These are phyloP conservation scores for Rugosomyces carneus DNA, from an alignment of 1,284 basidiomycete species.

Conservation along the genomic window DNA sequence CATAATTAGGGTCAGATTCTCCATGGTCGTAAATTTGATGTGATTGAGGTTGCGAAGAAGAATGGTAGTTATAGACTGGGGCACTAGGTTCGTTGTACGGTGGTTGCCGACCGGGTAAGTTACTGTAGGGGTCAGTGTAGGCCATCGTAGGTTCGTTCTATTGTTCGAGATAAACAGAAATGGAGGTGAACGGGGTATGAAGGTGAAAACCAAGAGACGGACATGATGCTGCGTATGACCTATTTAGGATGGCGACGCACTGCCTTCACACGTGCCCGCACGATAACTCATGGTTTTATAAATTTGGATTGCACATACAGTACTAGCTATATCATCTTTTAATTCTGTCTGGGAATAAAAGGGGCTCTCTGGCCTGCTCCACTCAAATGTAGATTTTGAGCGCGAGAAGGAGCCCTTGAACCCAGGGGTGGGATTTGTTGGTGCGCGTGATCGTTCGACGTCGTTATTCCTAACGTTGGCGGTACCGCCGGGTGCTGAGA, in stretches of 20 bases:
- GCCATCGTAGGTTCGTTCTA: conserved; percentile 21
- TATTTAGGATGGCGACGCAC: neutral
- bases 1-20: conserved; percentile 24
- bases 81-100: conserved; percentile 19
- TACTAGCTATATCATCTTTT: conserved; percentile 21
- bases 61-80: conserved; percentile 36
- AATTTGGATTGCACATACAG: too few species aligned
- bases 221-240: neutral
- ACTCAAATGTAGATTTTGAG: conserved; percentile 13
- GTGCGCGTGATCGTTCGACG: conserved; percentile 15
- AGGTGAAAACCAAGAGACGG: neutral
- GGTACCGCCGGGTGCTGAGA: conserved; percentile 2
- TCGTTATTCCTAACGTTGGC: conserved; percentile 13
- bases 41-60: conserved; percentile 37
- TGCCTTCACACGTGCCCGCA: neutral
- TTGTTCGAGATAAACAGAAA: neutral
- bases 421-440: conserved; percentile 21
- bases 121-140: conserved; percentile 45
- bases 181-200: neutral
- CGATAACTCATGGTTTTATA: too few species aligned
- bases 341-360: conserved; percentile 34
- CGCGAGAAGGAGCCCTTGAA: conserved; percentile 26
- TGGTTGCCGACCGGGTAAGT: conserved; percentile 29
- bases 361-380: conserved; percentile 39
- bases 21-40: conserved; percentile 47